These are phyloP conservation scores for Polytrichum formosum DNA, from an alignment of 225 moss, liverwort and hornwort genomes.

Conservation along the genomic window DNA sequence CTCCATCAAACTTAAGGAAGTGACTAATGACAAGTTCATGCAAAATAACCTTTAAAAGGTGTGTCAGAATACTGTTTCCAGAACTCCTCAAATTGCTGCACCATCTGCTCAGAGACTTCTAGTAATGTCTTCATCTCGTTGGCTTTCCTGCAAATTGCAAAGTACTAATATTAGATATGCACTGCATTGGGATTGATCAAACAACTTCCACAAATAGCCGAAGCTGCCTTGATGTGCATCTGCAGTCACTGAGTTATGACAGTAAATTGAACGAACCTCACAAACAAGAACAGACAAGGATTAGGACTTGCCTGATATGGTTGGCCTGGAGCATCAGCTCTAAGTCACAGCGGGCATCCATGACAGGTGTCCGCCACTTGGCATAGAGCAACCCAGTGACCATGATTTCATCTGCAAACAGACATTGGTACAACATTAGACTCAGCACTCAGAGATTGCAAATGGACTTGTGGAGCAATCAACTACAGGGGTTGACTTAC, in stretches of 20 bases:
- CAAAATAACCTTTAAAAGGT: conserved; percentile 69
- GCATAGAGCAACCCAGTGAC: conserved; percentile 86
- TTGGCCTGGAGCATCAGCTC: conserved; percentile 79
- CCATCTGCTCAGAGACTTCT: conserved; percentile 63
- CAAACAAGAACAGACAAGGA: background rate
- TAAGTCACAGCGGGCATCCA: conserved; percentile 89
- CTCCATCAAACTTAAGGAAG: too few relatives aligned
- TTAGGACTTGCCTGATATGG: conserved; percentile 57
- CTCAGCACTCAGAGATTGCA: too few relatives aligned
- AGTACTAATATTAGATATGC: background rate
- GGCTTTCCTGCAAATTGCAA: conserved; percentile 52
- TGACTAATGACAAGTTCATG: background rate
- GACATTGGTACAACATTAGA: too few relatives aligned
- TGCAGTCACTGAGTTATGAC: too few relatives aligned
- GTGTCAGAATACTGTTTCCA: conserved; percentile 63
- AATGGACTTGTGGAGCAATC: too few relatives aligned
- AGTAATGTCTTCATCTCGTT: conserved; percentile 72
- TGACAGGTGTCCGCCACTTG: conserved; percentile 72
- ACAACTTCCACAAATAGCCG: too few relatives aligned
- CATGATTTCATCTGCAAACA: conserved; percentile 69
- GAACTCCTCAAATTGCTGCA: conserved; percentile 78
- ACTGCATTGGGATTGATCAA: background rate
- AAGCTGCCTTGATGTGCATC: too few relatives aligned
- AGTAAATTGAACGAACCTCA: too few relatives aligned
- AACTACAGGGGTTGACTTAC: conserved; percentile 33